Conservation (phyloP, 306 rosid species). For the Lathyrus oleraceus region DNA sequence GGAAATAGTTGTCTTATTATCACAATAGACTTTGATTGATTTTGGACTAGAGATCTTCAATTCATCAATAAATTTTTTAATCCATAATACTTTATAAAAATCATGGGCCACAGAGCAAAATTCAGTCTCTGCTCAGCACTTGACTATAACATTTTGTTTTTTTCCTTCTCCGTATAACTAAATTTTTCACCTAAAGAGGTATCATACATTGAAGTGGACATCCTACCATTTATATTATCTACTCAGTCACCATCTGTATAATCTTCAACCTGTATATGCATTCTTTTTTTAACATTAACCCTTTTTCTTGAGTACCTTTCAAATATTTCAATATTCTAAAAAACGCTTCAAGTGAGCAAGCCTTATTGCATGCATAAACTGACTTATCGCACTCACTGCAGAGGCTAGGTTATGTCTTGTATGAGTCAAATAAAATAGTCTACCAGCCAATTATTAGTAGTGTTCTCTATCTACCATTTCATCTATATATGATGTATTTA, state of each 20-base stretch:
- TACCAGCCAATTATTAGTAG: too few species aligned
- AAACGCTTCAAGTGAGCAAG: too few species aligned
- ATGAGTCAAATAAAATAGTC: too few species aligned
- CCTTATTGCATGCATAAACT: too few species aligned
- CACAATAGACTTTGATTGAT: too few species aligned
- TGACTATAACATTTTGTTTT: background rate
- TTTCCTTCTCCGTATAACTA: background rate
- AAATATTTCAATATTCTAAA: background rate
- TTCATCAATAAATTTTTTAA: too few species aligned
- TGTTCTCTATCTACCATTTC: too few species aligned
- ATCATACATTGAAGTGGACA: background rate
- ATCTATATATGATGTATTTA: too few species aligned
- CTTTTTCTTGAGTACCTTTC: background rate
- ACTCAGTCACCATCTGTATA: background rate
- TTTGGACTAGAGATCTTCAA: too few species aligned
- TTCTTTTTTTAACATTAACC: background rate
- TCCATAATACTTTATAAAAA: too few species aligned
- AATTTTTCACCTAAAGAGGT: background rate
- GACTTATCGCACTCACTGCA: too few species aligned
- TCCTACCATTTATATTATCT: background rate
- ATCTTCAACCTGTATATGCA: background rate
- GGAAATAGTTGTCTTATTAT: background rate
- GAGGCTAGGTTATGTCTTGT: too few species aligned
- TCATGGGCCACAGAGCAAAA: background rate
- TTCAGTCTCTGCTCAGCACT: background rate